Evolutionary conservation across 2,329 filamentous ascomycete genomes (phyloP).

Genomic region (Elsinoe australis): DNA sequence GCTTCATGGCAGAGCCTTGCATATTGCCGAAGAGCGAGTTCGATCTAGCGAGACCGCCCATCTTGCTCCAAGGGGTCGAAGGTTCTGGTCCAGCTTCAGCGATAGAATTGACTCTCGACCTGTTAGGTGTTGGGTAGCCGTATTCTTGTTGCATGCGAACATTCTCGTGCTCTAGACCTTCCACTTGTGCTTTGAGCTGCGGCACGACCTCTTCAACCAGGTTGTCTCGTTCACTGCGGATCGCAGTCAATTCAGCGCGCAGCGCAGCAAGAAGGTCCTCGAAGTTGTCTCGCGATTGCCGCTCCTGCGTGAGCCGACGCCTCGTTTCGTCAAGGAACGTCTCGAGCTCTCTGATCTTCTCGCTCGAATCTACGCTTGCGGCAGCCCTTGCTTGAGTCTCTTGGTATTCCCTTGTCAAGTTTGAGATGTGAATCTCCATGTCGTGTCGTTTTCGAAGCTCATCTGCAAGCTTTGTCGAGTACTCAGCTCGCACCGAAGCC

Average conservation of each 20-base stretch:
- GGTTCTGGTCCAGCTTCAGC: constrained; percentile 43
- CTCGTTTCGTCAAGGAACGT: constrained; percentile 71
- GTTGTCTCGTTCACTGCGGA: constrained; percentile 84
- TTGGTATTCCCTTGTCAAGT: constrained; percentile 70
- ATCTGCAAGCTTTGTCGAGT: constrained; percentile 79
- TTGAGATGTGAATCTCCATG: constrained; percentile 76
- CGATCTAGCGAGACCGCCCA: constrained; percentile 38
- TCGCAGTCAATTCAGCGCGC: constrained; percentile 70
- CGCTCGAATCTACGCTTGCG: constrained; percentile 39
- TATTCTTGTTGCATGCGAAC: constrained; percentile 82
- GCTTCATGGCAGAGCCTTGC: constrained; percentile 31
- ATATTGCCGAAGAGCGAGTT: constrained; percentile 52
- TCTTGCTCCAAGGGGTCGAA: constrained; percentile 25
- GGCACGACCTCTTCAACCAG: constrained; percentile 82
- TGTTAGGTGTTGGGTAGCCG: constrained; percentile 27
- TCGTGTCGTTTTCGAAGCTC: constrained; percentile 68
- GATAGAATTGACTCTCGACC: constrained; percentile 49
- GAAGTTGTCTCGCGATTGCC: constrained; percentile 82
- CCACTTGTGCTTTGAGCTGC: constrained; percentile 64
- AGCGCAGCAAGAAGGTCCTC: constrained; percentile 83
- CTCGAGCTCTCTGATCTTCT: constrained; percentile 69
- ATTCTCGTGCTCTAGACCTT: constrained; percentile 69
- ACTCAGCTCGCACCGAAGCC: constrained; percentile 74
- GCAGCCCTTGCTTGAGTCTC: constrained; percentile 28
- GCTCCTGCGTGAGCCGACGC: constrained; percentile 74